phyloP scores from a whole-genome alignment of 2,329 filamentous ascomycete genomes.

The Thielaviopsis musarum region DNA sequence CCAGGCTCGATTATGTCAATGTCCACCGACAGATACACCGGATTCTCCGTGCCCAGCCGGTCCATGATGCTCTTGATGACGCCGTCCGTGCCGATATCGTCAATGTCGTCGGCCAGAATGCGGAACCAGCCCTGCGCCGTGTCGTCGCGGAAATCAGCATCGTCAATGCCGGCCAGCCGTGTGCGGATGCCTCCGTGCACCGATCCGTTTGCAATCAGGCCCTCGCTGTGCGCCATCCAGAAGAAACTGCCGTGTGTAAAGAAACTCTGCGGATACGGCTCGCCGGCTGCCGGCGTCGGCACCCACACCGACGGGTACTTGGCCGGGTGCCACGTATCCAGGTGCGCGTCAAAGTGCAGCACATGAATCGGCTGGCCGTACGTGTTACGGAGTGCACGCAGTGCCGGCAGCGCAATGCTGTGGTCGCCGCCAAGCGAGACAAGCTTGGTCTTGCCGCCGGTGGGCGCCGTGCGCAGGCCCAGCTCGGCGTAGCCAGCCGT shows the following conservation, averaged over 20 bases:
- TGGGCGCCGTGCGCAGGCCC: slow-evolving; percentile 20
- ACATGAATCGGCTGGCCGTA: slow-evolving; percentile 49
- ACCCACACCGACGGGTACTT: slow-evolving; percentile 67
- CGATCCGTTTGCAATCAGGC: slow-evolving; percentile 55
- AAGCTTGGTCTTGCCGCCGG: slow-evolving; percentile 32
- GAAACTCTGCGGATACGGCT: slow-evolving; percentile 24
- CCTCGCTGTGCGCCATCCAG: slow-evolving; percentile 71
- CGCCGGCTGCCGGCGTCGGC: slow-evolving; percentile 23
- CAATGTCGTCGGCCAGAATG: slow-evolving; percentile 71
- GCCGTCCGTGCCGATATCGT: slow-evolving; percentile 58
- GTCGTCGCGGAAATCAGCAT: slow-evolving; percentile 52
- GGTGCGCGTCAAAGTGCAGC: slow-evolving; percentile 59
- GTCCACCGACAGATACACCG: slow-evolving; percentile 65
- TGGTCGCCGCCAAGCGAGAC: slow-evolving; percentile 61
- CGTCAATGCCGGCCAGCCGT: slow-evolving; percentile 46
- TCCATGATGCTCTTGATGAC: slow-evolving; percentile 55
- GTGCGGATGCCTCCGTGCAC: slow-evolving; percentile 77
- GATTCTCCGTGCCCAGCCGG: slow-evolving; percentile 54
- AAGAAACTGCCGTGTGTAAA: slow-evolving; percentile 90
- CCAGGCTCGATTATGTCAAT: slow-evolving; percentile 73
- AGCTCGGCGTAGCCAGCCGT: slow-evolving; percentile 62
- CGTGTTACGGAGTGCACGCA: slow-evolving; percentile 46
- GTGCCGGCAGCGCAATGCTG: slow-evolving; percentile 50
- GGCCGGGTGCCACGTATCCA: slow-evolving; percentile 72
- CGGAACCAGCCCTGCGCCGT: slow-evolving; percentile 56